Base-by-base conservation (phyloP, 2,329 filamentous ascomycete genomes). In the Diaporthe vexans region DNA sequence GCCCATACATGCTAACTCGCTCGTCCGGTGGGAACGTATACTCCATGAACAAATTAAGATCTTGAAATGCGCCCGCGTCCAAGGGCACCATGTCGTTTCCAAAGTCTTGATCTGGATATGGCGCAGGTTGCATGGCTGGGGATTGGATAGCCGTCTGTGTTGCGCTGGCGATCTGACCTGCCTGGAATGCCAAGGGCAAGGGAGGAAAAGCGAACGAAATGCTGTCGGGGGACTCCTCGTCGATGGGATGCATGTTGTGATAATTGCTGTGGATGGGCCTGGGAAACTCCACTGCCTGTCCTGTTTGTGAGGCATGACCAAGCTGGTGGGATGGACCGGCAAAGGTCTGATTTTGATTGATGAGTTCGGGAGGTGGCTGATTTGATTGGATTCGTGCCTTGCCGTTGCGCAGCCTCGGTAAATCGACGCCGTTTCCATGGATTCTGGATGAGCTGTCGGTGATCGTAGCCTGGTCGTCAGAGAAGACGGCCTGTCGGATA, bases 141-240 rank as follows among this genome's bases (percentile, higher is more conserved):
- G 59, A 63, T 13, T 63, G 59, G 2, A 48, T n/a, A 1, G 40
- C 59, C 3, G 59, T 63, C 19, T 63, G 59, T 7, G 59, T n/a
- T n/a, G 59, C 59, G 24, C 59, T 63, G 2, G 40, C 40, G 19
- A 63, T 63, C 17, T 63, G 59, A 26, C 59, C 77, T 13, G 75
- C 76, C 65, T 81, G 80, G 61, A 82, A 82, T 6, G 80, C 77
- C 10, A 79, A 46, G 0, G 82, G 81, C 8, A 83, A 69, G 0
- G 81, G 81, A 17, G 81, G 81, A 46, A 83, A 83, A 4, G 81
- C 81, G 11, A 83, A 73, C 4, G 81, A 80, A 43, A 83, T 80
- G 65, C 77, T 80, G 48, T 81, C 79, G 26, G 79, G 78, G 52
- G 78, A 78, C 35, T 71, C 77, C 73, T 76, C 59, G 5, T 69